Conservation (phyloP, 2,329 filamentous ascomycete genomes). For the Penicillium digitatum region DNA sequence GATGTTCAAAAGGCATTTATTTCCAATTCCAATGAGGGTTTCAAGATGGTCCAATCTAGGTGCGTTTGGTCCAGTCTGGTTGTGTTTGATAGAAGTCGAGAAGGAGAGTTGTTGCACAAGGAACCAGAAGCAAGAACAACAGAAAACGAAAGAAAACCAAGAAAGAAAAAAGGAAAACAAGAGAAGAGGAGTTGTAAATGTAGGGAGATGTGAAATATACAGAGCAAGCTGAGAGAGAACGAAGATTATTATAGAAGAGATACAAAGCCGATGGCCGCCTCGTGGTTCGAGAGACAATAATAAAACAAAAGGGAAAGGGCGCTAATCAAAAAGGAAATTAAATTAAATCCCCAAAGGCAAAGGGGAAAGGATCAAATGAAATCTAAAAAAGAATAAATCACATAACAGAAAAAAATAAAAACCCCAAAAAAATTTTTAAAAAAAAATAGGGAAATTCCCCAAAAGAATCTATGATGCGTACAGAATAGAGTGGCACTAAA, state of each 20-base stretch:
- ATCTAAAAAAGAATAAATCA: slow-evolving; percentile 17
- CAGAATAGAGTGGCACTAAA: background rate
- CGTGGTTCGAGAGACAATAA: slow-evolving; percentile 14
- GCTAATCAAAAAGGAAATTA: slow-evolving; percentile 6
- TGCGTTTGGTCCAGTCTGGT: slow-evolving; percentile 5
- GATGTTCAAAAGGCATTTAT: slow-evolving; percentile 23
- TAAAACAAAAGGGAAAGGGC: background rate
- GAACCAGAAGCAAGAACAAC: background rate
- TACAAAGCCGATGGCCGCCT: slow-evolving; percentile 34
- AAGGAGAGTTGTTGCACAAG: slow-evolving; percentile 8
- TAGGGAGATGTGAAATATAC: background rate
- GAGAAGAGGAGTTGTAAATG: background rate
- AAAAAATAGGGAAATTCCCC: slow-evolving; percentile 3
- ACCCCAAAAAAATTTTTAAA: too few relatives aligned
- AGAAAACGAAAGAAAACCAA: slow-evolving; percentile 8
- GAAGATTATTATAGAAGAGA: slow-evolving; percentile 38
- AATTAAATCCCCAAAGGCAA: slow-evolving; percentile 12
- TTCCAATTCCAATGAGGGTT: slow-evolving; percentile 15
- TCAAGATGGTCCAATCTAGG: slow-evolving; percentile 3
- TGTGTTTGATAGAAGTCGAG: slow-evolving; percentile 12
- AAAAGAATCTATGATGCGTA: slow-evolving; percentile 12
- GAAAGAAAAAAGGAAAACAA: slow-evolving; percentile 8
- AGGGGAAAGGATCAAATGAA: slow-evolving; percentile 12
- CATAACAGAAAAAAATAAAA: slow-evolving; percentile 7
- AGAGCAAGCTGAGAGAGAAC: slow-evolving; percentile 24